Base-by-base conservation (phyloP, 495 filamentous ascomycete species). In the Daldinia concentrica region DNA sequence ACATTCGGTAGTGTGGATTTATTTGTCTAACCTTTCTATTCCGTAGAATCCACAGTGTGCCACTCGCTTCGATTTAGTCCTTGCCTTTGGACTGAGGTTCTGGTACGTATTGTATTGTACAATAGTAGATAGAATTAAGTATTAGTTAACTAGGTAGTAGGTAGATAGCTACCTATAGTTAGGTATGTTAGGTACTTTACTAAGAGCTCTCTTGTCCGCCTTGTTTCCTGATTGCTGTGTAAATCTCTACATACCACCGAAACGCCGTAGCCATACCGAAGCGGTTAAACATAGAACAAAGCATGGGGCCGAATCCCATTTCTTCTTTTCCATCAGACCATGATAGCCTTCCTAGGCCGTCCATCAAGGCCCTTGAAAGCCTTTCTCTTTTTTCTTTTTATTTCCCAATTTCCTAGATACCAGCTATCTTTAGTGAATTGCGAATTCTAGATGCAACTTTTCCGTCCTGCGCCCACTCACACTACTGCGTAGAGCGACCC, bases 271-370 rank as follows among this genome's bases (percentile, higher is more conserved):
- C 60, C 67, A 67, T 68, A 54, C 63, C 63, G 68, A 71, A 68
- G 60, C 48, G 48, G 67, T 74, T 70, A 71, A 74, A 74, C 63
- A 74, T 67, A 71, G 58, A 66, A 67, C 51, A 59, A 59, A 30
- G 48, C 71, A 70, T 71, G 67, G 71, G 67, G 57, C 55, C 58
- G 59, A 59, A 74, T 74, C 67, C 64, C 67, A 63, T 60, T 60
- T 48, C 58, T 51, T 60, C 32, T 62, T 62, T 51, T 17, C 43
- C 24, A 61, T 48, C 32, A 32, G 34, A 34, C 45, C 48, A 48
- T 58, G 45, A 43, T 37, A 64, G 57, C 60, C 48, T 52, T 48
- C 26, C 37, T 54, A 41, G 57, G 1, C 30, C 51, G 34, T 32
- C 71, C 71, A 69, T 70, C 71, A 64, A 36, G 71, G 66, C 58